A percentile compares a stretch with the other conserved stretches of the same genome.
Evolutionary conservation across 768 basidiomycete genomes (phyloP).

Genomic region (Megacollybia marginata): DNA sequence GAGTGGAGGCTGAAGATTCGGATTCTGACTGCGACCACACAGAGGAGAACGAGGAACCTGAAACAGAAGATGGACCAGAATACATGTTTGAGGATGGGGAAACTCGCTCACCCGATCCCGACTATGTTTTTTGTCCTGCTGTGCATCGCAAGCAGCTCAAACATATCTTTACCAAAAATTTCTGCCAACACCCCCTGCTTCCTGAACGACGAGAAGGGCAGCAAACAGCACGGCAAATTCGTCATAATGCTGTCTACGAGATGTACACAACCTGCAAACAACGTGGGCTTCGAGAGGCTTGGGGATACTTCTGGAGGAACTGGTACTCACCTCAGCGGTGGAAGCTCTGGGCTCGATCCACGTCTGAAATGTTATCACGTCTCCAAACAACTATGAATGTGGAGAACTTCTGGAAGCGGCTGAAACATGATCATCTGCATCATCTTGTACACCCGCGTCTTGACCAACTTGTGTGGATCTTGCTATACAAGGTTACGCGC

Average conservation of each 20-base stretch:
- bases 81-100: conserved; percentile 21
- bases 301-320: conserved; percentile 17
- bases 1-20: conserved; percentile 19
- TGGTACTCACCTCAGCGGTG: conserved; percentile 19
- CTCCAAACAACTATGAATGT: conserved; percentile 22
- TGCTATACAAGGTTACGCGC: conserved; percentile 18
- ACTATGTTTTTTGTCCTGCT: conserved; percentile 16
- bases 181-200: too few relatives aligned
- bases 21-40: neutral
- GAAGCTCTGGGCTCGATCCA: conserved; percentile 25
- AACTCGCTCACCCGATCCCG: conserved; percentile 3
- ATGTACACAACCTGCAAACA: conserved; percentile 15
- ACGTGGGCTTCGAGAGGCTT: conserved; percentile 12
- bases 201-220: too few relatives aligned
- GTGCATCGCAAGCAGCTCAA: conserved; percentile 10
- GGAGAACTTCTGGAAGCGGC: conserved; percentile 23
- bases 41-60: conserved; percentile 9
- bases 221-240: conserved; percentile 15
- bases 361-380: conserved; percentile 12
- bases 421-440: conserved; percentile 23
- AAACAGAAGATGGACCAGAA: conserved; percentile 18
- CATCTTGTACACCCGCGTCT: conserved; percentile 16
- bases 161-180: too few relatives aligned
- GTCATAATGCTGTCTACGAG: conserved; percentile 12
- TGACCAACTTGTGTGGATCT: conserved; percentile 23